These are phyloP conservation scores for Claviceps sp. DNA, from an alignment of 2,329 filamentous ascomycete genomes.

Conservation along the genomic window DNA sequence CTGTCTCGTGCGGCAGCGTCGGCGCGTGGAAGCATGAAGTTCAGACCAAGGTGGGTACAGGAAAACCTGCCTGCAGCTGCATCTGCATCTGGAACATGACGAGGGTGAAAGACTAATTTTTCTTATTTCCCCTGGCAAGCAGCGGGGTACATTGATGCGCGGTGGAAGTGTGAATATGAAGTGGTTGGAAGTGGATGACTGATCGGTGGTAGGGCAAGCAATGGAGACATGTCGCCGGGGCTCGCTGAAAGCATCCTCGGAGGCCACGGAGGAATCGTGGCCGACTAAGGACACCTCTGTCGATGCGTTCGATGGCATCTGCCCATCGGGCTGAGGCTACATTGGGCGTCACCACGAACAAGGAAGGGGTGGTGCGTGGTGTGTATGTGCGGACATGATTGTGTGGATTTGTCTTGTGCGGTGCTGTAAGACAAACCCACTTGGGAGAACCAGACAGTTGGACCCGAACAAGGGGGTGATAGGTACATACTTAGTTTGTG, in stretches of 20 bases:
- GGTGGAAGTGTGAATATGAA: not conserved
- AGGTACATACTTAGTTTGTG: not conserved
- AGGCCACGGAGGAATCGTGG: not conserved
- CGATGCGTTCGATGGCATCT: not conserved
- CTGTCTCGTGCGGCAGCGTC: conserved; percentile 5
- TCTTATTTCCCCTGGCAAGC: not conserved
- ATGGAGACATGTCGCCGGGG: not conserved
- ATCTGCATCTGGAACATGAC: not conserved
- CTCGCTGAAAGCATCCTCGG: not conserved
- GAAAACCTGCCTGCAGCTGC: not conserved
- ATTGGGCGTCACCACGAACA: conserved; percentile 2
- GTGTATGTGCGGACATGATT: not conserved
- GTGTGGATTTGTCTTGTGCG: not conserved
- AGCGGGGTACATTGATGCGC: not conserved
- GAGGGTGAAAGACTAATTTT: not conserved
- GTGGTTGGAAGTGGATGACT: not conserved
- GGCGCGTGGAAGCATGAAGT: conserved; percentile 1
- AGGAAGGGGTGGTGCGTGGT: not conserved
- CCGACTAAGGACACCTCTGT: not conserved
- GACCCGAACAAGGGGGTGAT: not conserved
- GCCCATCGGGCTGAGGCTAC: not conserved
- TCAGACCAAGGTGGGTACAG: not conserved
- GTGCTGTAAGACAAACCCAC: not conserved
- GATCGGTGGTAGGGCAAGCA: not conserved
- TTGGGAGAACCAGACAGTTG: not conserved